Evolutionary conservation across 2,329 filamentous ascomycete genomes (phyloP), one percentile per base, ranked within the genome.

Genomic region (Allantophomopsis lycopodina): DNA sequence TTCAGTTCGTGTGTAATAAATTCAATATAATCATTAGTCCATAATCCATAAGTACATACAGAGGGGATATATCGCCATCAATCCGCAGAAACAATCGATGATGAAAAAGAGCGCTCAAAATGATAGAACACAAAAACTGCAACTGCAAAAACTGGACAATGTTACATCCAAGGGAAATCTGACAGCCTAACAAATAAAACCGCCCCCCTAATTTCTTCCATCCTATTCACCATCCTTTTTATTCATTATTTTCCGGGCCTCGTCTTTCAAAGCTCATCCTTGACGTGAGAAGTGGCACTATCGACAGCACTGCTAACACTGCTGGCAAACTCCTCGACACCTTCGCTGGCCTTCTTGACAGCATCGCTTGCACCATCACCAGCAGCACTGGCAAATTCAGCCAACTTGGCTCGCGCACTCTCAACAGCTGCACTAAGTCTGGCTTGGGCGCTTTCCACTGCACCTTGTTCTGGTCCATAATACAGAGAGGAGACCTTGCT

Each of bases 261-360:
- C 32, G 7, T n/a, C 13, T 14, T 13, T 60, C 51, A 73, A 57
- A 73, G 60, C 57, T 73, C 69, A 51, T 73, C 70, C 51, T 66
- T 70, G 17, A 64, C 60, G 38, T 56, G 58, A 39, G 58, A 56
- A 1, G 66, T 66, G 11, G 60, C 65, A 33, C 58, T 51, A 37
- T 46, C 52, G 16, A 60, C 55, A 10, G 56, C 56, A 44, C 55
- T 60, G 46, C 56, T 61, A 10, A 67, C 60, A 43, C 56, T 64
- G 46, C 63, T 69, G 4, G 63, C 65, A 37, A 61, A 59, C 11
- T 66, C 61, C 41, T 64, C 65, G 2, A 63, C 63, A 6, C 57
- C 61, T 35, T 55, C 59, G 35, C 53, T 56, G 16, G 60, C 62
- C 20, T 57, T 60, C 21, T 57, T 56, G 2, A 54, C 49, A 13